A percentile compares a stretch with the other conserved stretches of the same genome.
phyloP scores from a whole-genome alignment of 2,329 filamentous ascomycete genomes.

The Plenodomus biglobosus region DNA sequence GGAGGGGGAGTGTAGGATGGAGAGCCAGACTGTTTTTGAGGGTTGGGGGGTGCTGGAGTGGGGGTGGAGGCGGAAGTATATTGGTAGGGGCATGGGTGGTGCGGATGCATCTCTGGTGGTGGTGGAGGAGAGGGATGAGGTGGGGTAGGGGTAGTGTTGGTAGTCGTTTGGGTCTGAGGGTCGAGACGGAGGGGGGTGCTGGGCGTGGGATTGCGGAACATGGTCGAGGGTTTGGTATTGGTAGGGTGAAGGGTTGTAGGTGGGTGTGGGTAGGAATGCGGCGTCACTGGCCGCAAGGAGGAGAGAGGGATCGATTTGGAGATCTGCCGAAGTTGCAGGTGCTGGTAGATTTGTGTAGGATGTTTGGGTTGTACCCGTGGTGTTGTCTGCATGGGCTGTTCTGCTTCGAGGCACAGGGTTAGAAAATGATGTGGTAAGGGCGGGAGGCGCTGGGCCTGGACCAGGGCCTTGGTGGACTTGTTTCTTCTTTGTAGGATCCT shows the following conservation, averaged over 20 bases:
- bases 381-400: slow-evolving; percentile 24
- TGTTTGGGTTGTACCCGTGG: slow-evolving; percentile 6
- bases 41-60: slow-evolving; percentile 58
- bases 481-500: slow-evolving; percentile 53
- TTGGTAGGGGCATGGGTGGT: slow-evolving; percentile 51
- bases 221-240: slow-evolving; percentile 33
- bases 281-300: slow-evolving; percentile 59
- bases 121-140: slow-evolving; percentile 2
- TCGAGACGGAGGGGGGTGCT: slow-evolving; percentile 35
- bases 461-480: slow-evolving; percentile 45
- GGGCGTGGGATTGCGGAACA: slow-evolving; percentile 26
- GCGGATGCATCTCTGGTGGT: not conserved
- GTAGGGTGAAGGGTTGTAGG: slow-evolving; percentile 13
- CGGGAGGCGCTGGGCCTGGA: slow-evolving; percentile 44
- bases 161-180: slow-evolving; percentile 7
- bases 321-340: slow-evolving; percentile 49
- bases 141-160: slow-evolving; percentile 12
- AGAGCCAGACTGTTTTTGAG: slow-evolving; percentile 63
- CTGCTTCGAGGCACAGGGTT: slow-evolving; percentile 29
- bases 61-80: slow-evolving; percentile 70
- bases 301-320: slow-evolving; percentile 66
- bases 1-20: slow-evolving; percentile 59
- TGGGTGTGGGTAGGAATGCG: slow-evolving; percentile 36
- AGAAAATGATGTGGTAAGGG: slow-evolving; percentile 7
- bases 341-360: slow-evolving; percentile 14